A percentile compares a stretch with the other conserved stretches of the same genome.
Evolutionary conservation across 2,329 filamentous ascomycete species (phyloP).

Genomic region (Cercospora citrullina): DNA sequence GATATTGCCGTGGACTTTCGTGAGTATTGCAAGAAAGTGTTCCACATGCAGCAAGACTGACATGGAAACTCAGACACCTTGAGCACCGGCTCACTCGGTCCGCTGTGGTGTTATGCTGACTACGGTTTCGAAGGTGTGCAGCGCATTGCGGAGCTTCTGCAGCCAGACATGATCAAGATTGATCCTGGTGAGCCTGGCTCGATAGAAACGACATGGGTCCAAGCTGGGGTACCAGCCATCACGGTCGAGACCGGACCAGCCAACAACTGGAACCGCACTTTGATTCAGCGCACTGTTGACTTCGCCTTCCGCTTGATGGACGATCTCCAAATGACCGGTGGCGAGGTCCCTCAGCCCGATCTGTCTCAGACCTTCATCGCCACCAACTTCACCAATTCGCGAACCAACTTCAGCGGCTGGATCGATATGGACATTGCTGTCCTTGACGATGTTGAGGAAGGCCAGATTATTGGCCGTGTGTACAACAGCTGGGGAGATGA

Average conservation of each 20-base stretch:
- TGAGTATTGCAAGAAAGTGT: slow-evolving; percentile 12
- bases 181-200: slow-evolving; percentile 43
- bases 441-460: slow-evolving; percentile 41
- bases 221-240: slow-evolving; percentile 40
- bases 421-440: slow-evolving; percentile 34
- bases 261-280: slow-evolving; percentile 41
- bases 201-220: slow-evolving; percentile 44
- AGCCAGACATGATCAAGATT: slow-evolving; percentile 44
- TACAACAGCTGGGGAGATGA: slow-evolving; percentile 42
- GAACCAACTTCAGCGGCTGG: slow-evolving; percentile 36
- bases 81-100: slow-evolving; percentile 40
- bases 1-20: slow-evolving; percentile 43
- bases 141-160: slow-evolving; percentile 43
- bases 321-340: slow-evolving; percentile 31
- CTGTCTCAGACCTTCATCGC: slow-evolving; percentile 33
- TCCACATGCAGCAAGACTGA: background rate
- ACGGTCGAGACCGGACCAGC: slow-evolving; percentile 44
- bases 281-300: slow-evolving; percentile 40
- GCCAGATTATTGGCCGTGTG: slow-evolving; percentile 41
- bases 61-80: slow-evolving; percentile 34
- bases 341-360: slow-evolving; percentile 9
- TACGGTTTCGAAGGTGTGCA: slow-evolving; percentile 42
- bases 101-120: slow-evolving; percentile 45
- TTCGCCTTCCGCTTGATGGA: slow-evolving; percentile 36
- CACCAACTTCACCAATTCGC: slow-evolving; percentile 37